Base-by-base conservation (phyloP, 1,139 yeast species). In the Zhuliangozyma blackwelliae region DNA sequence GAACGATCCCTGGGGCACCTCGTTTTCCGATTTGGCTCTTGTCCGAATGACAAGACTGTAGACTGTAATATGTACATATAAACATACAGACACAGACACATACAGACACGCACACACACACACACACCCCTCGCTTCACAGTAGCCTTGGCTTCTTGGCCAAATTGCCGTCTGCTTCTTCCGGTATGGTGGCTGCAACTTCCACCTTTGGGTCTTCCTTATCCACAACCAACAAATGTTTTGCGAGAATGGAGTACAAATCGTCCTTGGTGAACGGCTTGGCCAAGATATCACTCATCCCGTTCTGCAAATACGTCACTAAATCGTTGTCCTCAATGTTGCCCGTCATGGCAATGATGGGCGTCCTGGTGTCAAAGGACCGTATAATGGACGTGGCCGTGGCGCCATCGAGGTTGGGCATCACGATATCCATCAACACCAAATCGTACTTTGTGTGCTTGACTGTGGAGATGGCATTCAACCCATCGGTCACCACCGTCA, bases 321-420 rank as follows among this genome's bases (percentile, higher is more conserved):
- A 68, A 59, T 86, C 95, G 47, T 82, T 79, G 47, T 82, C 86
- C 50, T 83, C 84, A 40, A 86, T 84, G 51, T 86, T 86, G 28
- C 95, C 94, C 3, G 96, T 88, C 96, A 90, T 88, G 31, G 96
- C 95, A 45, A 89, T 84, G 45, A 90, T 86, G 5, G 97, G 97
- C 0, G 96, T 87, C 40, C 74, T 75, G 20, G 80, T 79, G 55
- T 88, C 95, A 55, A 86, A 86, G 13, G 84, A 79, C 46, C 97
- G 71, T 40, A 90, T 88, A 31, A 88, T 80, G 35, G 88, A 81
- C 2, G 96, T 83, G 2, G 96, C 96, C 2, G 95, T 82, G 7
- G 96, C 95, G 33, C 97, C 97, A 57, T 90, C 97, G 38, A 90
- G 65, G 55, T 86, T 86, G 2, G 97, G 97, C 92, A 90, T 85